Base-by-base conservation (phyloP, 23 red algal genomes). In the Cyanidiococcus yangmingshanensis region DNA sequence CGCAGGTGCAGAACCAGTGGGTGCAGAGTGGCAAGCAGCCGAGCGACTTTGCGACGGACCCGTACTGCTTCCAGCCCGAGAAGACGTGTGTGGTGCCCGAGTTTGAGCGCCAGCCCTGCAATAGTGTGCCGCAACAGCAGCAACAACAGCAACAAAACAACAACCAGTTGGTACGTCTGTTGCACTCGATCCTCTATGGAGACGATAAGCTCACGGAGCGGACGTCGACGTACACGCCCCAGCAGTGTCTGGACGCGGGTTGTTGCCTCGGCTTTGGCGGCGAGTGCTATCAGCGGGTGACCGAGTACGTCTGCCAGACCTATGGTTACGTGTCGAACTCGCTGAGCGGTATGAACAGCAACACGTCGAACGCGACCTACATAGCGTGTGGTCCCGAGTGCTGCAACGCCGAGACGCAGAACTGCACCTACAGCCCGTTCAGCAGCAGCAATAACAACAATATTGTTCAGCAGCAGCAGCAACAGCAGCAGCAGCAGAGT, bases 1-100 rank as follows among this genome's bases (percentile, higher is more conserved):
- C 63, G n/a, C n/a, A 25, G n/a, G 32, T 29, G n/a, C 63, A 71
- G n/a, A 71, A 35, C 63, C n/a, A 25, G n/a, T 71, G 63, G 63
- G 63, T 71, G 63, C 63, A 71, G 32, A 71, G 32, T 29, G 63
- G 63, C 63, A 25, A 71, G 32, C 63, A 71, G n/a, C n/a, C 7
- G n/a, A 35, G n/a, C 63, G 63, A 71, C 21, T 71, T 32, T 35
- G n/a, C n/a, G n/a, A 3, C 63, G n/a, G 32, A 25, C 21, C 63
- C 63, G 63, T 71, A 71, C 63, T 71, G 63, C 32, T 71, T 32
- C 63, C 63, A 71, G 63, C n/a, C 63, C 12, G 63, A 71, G 63
- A 25, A 71, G n/a, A 71, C 63, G n/a, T 71, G 63, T 30, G 63
- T 29, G 63, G 63, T 71, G 63, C 12, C 12, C n/a, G n/a, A 71